Base-by-base conservation (phyloP, 495 filamentous ascomycete genomes). In the Penicillium canariense region DNA sequence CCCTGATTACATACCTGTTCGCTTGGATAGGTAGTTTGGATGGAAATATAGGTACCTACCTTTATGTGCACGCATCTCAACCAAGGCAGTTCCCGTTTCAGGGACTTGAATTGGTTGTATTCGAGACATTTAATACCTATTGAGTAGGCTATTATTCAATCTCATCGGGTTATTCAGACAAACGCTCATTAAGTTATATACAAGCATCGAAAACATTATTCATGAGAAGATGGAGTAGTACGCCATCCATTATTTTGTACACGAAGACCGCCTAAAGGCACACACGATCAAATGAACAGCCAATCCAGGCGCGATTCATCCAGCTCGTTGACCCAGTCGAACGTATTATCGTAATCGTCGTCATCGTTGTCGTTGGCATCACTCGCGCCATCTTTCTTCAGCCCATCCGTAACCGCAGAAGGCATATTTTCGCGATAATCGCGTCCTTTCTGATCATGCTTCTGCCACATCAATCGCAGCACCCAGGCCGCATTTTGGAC, bases 401-500 rank as follows among this genome's bases (percentile, higher is more conserved):
- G 39, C 1, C 49, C 54, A 28, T 45, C 53, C 4, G 20, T 31
- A 23, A 49, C 20, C 0, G 30, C 48, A 32, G 50, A 36, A 8
- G 49, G 25, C 17, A 52, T 12, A 34, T 39, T 43, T 20, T 43
- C 39, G 6, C 18, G 17, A 36, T 38, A 40, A 27, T 64, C 58
- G 12, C 55, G 55, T 3, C 62, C 62, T 31, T 55, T 66, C 17
- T 61, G 58, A 58, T 76, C 75, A 18, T 73, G 68, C 30, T 75
- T 76, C 54, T 70, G 68, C 75, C 75, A 78, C 75, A 78, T 77
- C 23, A 78, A 53, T 5, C 69, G 68, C 32, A 78, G 53, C 4
- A 78, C 75, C 67, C 72, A 78, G 1, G 72, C 75, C 2, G 75
- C 74, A 54, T 77, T 78, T 25, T 72, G 69, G 9, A 78, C 70